These are phyloP conservation scores for Penicillium fimorum DNA, from an alignment of 495 filamentous ascomycete species.

Conservation along the genomic window DNA sequence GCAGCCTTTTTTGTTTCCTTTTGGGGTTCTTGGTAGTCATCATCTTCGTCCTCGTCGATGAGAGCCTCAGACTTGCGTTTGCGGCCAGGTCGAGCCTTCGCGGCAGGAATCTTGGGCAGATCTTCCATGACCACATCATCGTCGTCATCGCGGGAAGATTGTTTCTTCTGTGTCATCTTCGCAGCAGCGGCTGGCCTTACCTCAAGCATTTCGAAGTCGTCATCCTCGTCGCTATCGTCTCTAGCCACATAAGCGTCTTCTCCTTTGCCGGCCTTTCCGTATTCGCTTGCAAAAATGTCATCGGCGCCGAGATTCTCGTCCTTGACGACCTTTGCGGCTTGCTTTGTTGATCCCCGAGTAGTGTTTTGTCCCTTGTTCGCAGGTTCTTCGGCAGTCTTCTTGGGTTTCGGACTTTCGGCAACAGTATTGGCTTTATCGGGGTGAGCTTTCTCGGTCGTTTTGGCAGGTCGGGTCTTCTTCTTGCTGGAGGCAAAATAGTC, in stretches of 20 bases:
- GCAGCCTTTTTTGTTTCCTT: conserved; percentile 30
- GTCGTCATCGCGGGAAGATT: conserved; percentile 41
- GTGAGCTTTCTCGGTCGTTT: conserved; percentile 24
- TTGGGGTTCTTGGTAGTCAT: conserved; percentile 33
- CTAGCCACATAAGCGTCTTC: conserved; percentile 70
- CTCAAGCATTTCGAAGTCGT: conserved; percentile 40
- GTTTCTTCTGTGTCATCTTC: conserved; percentile 44
- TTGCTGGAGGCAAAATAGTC: conserved; percentile 62
- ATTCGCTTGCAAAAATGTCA: conserved; percentile 69
- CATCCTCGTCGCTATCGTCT: conserved; percentile 58
- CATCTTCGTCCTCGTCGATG: conserved; percentile 41
- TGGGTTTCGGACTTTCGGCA: conserved; percentile 22
- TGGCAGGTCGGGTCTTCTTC: conserved; percentile 43
- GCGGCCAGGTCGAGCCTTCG: conserved; percentile 39
- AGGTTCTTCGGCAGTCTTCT: conserved; percentile 25
- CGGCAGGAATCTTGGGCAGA: conserved; percentile 30
- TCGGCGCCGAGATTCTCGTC: conserved; percentile 67
- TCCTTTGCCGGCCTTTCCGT: conserved; percentile 56
- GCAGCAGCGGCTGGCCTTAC: conserved; percentile 37
- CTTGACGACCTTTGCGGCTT: conserved; percentile 43
- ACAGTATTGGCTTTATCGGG: conserved; percentile 28
- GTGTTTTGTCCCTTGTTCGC: conserved; percentile 28
- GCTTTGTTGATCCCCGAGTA: conserved; percentile 33
- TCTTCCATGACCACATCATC: conserved; percentile 52
- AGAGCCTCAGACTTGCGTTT: conserved; percentile 60